phyloP scores from a whole-genome alignment of 306 rosid species.

The Begonia loranthoides region DNA sequence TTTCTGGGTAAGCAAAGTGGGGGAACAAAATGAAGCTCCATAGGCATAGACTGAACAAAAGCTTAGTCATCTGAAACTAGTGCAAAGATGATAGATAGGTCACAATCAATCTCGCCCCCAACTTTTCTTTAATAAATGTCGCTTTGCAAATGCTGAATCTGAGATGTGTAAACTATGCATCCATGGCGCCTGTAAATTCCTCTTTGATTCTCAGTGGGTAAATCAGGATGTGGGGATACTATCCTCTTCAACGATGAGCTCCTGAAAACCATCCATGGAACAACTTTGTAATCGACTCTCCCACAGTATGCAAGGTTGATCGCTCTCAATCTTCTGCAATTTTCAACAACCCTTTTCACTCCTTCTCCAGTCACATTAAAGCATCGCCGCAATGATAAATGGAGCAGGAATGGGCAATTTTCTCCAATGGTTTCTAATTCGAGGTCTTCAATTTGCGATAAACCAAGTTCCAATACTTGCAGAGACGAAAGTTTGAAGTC shows the following conservation, averaged over 20 bases:
- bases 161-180: constrained; percentile 17
- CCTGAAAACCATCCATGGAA: constrained; percentile 29
- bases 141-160: no score
- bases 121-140: no score
- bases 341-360: constrained; percentile 33
- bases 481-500: constrained; percentile 8
- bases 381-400: constrained; percentile 33
- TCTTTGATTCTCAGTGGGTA: constrained; percentile 17
- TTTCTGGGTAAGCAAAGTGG: no score
- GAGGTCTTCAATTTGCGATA: constrained; percentile 41
- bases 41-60: no score
- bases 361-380: constrained; percentile 39
- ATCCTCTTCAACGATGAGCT: constrained; percentile 49
- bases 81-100: no score
- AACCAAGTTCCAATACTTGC: constrained; percentile 16
- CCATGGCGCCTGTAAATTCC: constrained; percentile 39
- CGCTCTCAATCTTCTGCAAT: constrained; percentile 43
- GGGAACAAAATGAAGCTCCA: no score
- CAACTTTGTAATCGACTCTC: constrained; percentile 19
- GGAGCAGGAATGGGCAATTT: constrained; percentile 27
- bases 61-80: no score
- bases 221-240: constrained; percentile 19
- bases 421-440: constrained; percentile 36
- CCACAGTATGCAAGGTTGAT: constrained; percentile 39
- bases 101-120: no score